Conservation (phyloP, 1,284 basidiomycete species). For the Wolfiporia cocos region DNA sequence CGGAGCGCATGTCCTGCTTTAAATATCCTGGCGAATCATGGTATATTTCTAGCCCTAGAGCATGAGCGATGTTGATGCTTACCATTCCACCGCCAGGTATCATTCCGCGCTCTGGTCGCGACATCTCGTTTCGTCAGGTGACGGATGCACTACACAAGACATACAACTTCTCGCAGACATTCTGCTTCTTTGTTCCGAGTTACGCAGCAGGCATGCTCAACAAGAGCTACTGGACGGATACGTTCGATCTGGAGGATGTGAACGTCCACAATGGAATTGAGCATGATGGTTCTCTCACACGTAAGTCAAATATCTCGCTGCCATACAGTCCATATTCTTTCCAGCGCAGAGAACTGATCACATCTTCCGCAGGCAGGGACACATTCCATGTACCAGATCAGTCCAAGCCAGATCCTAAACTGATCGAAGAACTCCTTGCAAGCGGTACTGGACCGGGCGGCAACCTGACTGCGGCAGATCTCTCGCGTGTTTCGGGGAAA, state of each 20-base stretch:
- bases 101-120: slow-evolving; percentile 56
- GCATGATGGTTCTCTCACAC: slow-evolving; percentile 67
- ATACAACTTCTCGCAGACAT: slow-evolving; percentile 65
- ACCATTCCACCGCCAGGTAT: no score
- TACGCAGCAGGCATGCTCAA: slow-evolving; percentile 52
- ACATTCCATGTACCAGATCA: slow-evolving; percentile 44
- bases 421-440: slow-evolving; percentile 51
- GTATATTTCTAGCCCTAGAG: no score
- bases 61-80: no score
- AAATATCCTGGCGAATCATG: slow-evolving; percentile 74
- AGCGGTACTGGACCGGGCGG: slow-evolving; percentile 46
- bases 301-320: no score
- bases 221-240: slow-evolving; percentile 49
- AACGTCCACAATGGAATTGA: slow-evolving; percentile 73
- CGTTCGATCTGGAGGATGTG: slow-evolving; percentile 58
- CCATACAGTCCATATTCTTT: no score
- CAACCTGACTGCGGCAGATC: slow-evolving; percentile 44
- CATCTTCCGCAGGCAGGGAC: slow-evolving; percentile 47
- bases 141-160: slow-evolving; percentile 38
- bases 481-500: slow-evolving; percentile 47
- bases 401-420: slow-evolving; percentile 36
- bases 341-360: not conserved
- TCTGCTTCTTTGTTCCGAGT: slow-evolving; percentile 58
- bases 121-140: slow-evolving; percentile 61
- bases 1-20: slow-evolving; percentile 64